Evolutionary conservation across 495 filamentous ascomycete genomes (phyloP).

Genomic region (Talaromyces stipitatus): DNA sequence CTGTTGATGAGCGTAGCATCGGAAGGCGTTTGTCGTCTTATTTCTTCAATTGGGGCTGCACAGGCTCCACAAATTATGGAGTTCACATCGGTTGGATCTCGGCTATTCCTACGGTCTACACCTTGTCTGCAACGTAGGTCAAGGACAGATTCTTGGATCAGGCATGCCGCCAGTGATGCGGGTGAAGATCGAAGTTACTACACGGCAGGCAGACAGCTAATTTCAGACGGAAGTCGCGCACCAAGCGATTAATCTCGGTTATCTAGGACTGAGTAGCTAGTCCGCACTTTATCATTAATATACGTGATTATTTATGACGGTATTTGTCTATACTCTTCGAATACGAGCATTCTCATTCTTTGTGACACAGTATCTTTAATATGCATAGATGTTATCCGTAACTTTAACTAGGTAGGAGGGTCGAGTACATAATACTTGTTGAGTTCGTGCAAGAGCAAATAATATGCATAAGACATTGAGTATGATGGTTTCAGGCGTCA

Average conservation of each 20-base stretch:
- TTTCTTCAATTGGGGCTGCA: neutral
- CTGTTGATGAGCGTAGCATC: constrained; percentile 7
- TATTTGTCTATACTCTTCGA: neutral
- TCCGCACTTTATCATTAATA: neutral
- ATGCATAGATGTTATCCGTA: too few relatives aligned
- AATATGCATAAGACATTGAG: too few relatives aligned
- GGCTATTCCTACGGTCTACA: neutral
- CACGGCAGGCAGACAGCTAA: neutral
- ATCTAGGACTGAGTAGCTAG: neutral
- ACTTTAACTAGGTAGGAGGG: too few relatives aligned
- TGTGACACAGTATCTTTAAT: neutral
- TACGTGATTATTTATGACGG: neutral
- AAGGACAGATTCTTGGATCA: neutral
- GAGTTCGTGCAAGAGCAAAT: too few relatives aligned
- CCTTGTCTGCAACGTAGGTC: constrained; percentile 1
- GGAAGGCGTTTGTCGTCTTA: constrained; percentile 3
- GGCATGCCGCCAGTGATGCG: neutral
- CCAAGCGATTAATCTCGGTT: neutral
- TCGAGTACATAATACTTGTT: too few relatives aligned
- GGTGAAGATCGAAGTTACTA: neutral
- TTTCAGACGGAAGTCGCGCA: neutral
- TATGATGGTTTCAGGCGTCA: neutral
- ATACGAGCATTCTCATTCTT: neutral
- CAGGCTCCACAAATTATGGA: neutral
- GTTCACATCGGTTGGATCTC: neutral